Base-by-base conservation (phyloP, 768 basidiomycete genomes). In the Austroboletus eburneus region DNA sequence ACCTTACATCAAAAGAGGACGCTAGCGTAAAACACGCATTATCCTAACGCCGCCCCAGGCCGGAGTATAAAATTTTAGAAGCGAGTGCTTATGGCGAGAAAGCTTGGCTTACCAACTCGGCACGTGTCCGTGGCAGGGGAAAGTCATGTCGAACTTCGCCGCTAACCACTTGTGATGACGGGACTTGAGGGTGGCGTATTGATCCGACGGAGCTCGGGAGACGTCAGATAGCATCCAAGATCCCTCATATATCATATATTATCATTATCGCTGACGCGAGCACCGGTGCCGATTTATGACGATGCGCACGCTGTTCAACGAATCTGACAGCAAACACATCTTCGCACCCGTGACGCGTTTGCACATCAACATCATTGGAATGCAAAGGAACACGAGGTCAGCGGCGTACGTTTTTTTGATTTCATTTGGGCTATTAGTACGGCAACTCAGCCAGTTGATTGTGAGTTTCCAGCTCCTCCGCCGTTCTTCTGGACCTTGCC, bases 321-420 rank as follows among this genome's bases (percentile, higher is more conserved):
- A n/a, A n/a, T n/a, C n/a, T n/a, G n/a, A n/a, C n/a, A n/a, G n/a
- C 6, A 10, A 27, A 3, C 16, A 3, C 20, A 5, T 13, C 20
- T 45, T 52, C 34, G 34, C 18, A 48, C 43, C 55, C 36, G 45
- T 54, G 44, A 51, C 22, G 14, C 20, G 27, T 57, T 53, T 37
- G n/a, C n/a, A n/a, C n/a, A n/a, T n/a, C n/a, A n/a, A n/a, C n/a
- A n/a, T n/a, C n/a, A n/a, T n/a, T n/a, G n/a, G 52, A 56, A 46
- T 46, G 29, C 30, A 43, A 10, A 22, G 33, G 8, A 16, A 29
- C 56, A 57, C 24, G 56, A 46, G 57, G 52, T 5, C 18, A n/a
- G 23, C 14, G 37, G 23, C 22, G 23, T 23, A 17, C 14, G 12
- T 10, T 20, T 45, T 42, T 9, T n/a, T n/a, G n/a, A n/a, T n/a